These are phyloP conservation scores for Argentina anserina DNA, from an alignment of 306 rosid species.

Conservation along the genomic window DNA sequence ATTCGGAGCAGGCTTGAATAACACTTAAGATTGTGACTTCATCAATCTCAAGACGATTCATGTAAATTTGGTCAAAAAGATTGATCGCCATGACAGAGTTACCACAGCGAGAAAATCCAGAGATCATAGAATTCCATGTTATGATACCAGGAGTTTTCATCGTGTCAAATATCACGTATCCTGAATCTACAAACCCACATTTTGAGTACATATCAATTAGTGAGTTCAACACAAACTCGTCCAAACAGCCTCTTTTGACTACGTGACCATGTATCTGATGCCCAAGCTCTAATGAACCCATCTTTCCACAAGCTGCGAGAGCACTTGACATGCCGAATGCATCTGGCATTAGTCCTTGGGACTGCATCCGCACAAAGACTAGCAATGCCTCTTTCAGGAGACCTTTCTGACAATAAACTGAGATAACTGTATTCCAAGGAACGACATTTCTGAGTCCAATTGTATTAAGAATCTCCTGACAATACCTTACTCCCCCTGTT, in stretches of 20 bases:
- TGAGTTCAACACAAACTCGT: constrained; percentile 73
- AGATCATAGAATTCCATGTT: constrained; percentile 85
- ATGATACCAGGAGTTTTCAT: constrained; percentile 44
- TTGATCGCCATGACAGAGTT: constrained; percentile 59
- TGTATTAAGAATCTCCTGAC: constrained; percentile 48
- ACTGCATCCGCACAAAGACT: constrained; percentile 53
- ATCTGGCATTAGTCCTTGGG: constrained; percentile 59
- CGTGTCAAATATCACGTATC: constrained; percentile 51
- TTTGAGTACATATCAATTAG: constrained; percentile 86
- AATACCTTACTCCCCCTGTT: constrained; percentile 38
- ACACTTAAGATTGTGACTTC: constrained; percentile 72
- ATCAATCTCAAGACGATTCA: constrained; percentile 44
- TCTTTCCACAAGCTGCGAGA: constrained; percentile 68
- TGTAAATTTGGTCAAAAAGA: constrained; percentile 66
- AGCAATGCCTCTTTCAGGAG: constrained; percentile 45
- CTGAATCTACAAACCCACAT: constrained; percentile 61
- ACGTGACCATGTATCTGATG: constrained; percentile 69
- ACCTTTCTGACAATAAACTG: constrained; percentile 57
- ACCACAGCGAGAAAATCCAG: constrained; percentile 76
- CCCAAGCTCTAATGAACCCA: constrained; percentile 55
- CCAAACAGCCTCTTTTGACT: constrained; percentile 54
- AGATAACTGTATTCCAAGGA: constrained; percentile 68
- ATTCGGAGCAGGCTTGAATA: constrained; percentile 83
- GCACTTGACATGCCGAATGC: constrained; percentile 78
- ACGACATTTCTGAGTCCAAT: constrained; percentile 40